Conservation (phyloP, 2,329 filamentous ascomycete species). For the Myriosclerotinia scirpicola region DNA sequence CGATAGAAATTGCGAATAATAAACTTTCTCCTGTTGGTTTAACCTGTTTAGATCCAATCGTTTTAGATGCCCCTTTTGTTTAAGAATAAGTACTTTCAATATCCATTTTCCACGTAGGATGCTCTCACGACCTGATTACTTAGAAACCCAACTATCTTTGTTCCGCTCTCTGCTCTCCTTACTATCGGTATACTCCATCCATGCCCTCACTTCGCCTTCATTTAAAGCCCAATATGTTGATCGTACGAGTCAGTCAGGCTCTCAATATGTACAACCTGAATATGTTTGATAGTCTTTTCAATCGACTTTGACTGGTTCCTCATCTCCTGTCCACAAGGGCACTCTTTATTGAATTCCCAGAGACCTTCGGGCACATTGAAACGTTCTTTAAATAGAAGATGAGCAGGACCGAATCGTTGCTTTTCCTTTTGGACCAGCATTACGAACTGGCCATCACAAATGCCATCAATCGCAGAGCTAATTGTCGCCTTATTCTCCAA, state of each 20-base stretch:
- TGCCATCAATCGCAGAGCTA: background rate
- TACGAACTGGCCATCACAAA: too few species aligned
- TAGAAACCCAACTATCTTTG: background rate
- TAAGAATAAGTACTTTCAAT: background rate
- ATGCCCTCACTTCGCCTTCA: background rate
- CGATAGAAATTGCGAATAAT: background rate
- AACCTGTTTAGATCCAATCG: background rate
- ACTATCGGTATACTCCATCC: too few species aligned
- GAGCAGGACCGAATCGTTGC: background rate
- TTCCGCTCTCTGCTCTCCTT: background rate
- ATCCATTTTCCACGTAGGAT: background rate
- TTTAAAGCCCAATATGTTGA: background rate
- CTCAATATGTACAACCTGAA: background rate
- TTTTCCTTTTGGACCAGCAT: background rate
- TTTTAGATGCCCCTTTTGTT: background rate
- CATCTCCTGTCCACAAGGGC: too few species aligned
- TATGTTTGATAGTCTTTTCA: background rate
- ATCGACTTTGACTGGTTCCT: rapidly evolving
- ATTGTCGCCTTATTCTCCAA: background rate
- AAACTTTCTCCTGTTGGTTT: background rate
- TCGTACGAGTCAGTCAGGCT: background rate
- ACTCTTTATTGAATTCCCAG: background rate
- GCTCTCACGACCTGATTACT: background rate
- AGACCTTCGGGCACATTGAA: too few species aligned
- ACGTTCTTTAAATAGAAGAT: background rate